Base-by-base conservation (phyloP, 495 filamentous ascomycete species). In the Aspergillus sclerotiicarbonarius region DNA sequence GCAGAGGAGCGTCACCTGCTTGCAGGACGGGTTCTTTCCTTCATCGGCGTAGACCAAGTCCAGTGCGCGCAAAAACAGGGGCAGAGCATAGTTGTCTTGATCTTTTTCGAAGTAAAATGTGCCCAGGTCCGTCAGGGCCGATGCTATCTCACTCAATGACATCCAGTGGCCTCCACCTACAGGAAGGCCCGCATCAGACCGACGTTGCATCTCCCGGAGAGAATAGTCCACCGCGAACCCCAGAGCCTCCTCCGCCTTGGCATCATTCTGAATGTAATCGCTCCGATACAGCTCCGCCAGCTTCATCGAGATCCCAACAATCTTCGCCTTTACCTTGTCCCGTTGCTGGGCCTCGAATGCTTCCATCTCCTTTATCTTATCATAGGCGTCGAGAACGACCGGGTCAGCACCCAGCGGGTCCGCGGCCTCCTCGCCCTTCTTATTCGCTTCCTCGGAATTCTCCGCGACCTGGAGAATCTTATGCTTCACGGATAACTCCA, bases 51-150 rank as follows among this genome's bases (percentile, higher is more conserved):
- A 68, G 52, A 81, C 63, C 21, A 93, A 66, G 30, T 84, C 75
- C 41, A 96, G 74, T 3, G 92, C 89, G 60, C 92, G 92, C 60
- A 98, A 80, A 68, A 90, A 96, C 35, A 98, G 76, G n/a, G 93
- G 92, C 29, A 90, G 80, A 15, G 94, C 89, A 8, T 96, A 84
- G 56, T 90, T 89, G 60, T 88, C 82, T 57, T 86, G 81, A 51
- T 86, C 76, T 62, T 84, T 84, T 45, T 75, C 73, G 57, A 84
- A 82, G 72, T 96, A 97, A 60, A 83, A 83, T 29, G 82, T 75
- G 18, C 81, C 93, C 21, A 98, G 79, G 5, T 87, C 88, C 0
- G 60, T 85, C 32, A 96, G 68, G 9, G 89, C 77, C 0, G 82
- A 87, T 8, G 90, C 91, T 43, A 87, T 82, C 69, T 93, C 84